Evolutionary conservation across 805 yeast genomes (phyloP), one percentile per base, ranked within the genome.

Genomic region (Teunomyces kruisii): DNA sequence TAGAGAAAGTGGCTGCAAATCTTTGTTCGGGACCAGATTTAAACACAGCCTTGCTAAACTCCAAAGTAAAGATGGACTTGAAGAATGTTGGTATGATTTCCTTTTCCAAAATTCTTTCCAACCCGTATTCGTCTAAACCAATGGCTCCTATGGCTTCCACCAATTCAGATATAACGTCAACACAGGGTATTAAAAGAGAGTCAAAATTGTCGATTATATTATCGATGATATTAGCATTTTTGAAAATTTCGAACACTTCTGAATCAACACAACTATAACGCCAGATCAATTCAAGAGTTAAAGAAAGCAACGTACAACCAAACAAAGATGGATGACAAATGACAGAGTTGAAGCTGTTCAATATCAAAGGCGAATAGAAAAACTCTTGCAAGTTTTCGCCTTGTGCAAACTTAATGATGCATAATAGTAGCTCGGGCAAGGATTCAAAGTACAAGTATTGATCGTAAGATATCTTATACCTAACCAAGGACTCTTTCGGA

Each of bases 261-360:
- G 97, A 97, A 55, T 91, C 97, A 52, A 84, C 86, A 59, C 91
- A 91, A 19, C 91, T 81, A 47, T 88, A 87, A 9, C 76, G 76
- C 32, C 84, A 76, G 14, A 89, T 74, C 10, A 83, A 77, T 48
- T 81, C 84, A 31, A 90, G 61, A 0, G 86, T 75, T 14, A 78
- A 70, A 0, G 87, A 71, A 9, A 87, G 61, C 9, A 88, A 62
- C n/a, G 80, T 74, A 32, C 81, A 79, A 0, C 96, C 96, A 68
- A 89, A 88, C 0, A 78, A 62, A 0, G 62, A 51, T 1, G 86
- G 80, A 53, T 86, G 70, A 10, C 61, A 55, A n/a, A 91, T 54
- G 2, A 91, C 76, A 44, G 69, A 72, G 49, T 80, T 83, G 51
- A 89, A 65, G 19, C 85, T 75, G 22, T 64, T 56, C 13, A 91